These are phyloP conservation scores for Daldinia decipiens DNA, from an alignment of 495 filamentous ascomycete genomes.

Conservation along the genomic window DNA sequence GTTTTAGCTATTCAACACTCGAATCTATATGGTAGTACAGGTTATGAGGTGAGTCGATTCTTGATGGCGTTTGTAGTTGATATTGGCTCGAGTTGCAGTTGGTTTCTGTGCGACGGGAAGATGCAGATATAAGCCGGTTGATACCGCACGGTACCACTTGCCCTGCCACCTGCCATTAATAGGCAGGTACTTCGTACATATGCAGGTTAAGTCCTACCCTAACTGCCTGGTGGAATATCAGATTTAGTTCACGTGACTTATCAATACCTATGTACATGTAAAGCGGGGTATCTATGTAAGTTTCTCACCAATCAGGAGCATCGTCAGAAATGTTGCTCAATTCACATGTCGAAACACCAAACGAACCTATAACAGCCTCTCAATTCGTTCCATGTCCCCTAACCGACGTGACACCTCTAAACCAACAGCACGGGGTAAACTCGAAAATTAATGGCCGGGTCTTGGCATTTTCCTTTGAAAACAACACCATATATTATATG, in stretches of 20 bases:
- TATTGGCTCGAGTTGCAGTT: conserved; percentile 7
- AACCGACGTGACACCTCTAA: background rate
- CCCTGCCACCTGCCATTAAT: no score
- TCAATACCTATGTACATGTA: background rate
- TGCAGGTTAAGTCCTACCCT: no score
- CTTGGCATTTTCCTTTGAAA: no score
- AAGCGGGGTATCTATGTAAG: no score
- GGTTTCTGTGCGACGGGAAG: background rate
- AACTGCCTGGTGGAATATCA: background rate
- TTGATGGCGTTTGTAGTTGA: conserved; percentile 11
- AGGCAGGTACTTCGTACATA: no score
- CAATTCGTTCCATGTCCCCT: background rate
- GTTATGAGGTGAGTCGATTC: background rate
- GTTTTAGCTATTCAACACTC: background rate
- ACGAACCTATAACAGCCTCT: no score
- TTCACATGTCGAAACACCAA: no score
- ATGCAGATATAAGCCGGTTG: conserved; percentile 4
- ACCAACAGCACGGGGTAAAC: background rate
- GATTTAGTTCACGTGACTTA: background rate
- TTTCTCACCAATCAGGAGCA: no score
- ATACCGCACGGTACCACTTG: background rate
- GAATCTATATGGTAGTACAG: background rate
- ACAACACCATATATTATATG: no score
- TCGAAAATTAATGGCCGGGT: no score
- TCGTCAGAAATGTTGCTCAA: no score